Evolutionary conservation across 495 filamentous ascomycete genomes (phyloP).

Genomic region (Daldinia childiae): DNA sequence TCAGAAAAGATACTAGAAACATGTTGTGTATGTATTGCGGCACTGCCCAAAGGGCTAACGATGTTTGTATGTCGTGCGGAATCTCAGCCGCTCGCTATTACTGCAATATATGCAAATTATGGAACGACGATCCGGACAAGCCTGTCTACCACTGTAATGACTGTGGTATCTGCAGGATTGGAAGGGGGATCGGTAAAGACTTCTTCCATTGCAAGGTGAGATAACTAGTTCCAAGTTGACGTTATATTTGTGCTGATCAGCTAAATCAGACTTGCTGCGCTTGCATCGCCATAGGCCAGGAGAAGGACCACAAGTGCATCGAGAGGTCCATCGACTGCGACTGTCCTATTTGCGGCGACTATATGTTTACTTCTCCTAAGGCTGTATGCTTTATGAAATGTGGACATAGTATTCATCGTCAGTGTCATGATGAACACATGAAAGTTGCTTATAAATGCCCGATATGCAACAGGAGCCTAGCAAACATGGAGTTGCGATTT

Average conservation of each 20-base stretch:
- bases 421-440: constrained; percentile 86
- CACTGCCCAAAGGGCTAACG: constrained; percentile 81
- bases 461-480: constrained; percentile 89
- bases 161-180: constrained; percentile 94
- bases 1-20: constrained; percentile 83
- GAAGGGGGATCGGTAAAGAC: constrained; percentile 92
- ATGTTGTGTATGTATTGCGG: constrained; percentile 99
- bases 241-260: constrained; percentile 7
- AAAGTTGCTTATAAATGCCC: constrained; percentile 91
- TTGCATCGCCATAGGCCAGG: constrained; percentile 85
- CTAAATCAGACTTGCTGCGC: constrained; percentile 79
- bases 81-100: constrained; percentile 89
- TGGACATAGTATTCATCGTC: constrained; percentile 92
- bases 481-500: constrained; percentile 98
- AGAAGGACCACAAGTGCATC: constrained; percentile 85
- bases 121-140: constrained; percentile 92
- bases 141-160: constrained; percentile 97
- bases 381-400: constrained; percentile 94
- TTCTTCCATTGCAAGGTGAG: constrained; percentile 96
- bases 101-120: constrained; percentile 93
- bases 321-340: constrained; percentile 94
- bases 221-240: background rate
- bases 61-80: constrained; percentile 79
- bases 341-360: constrained; percentile 97
- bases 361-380: constrained; percentile 93